Evolutionary conservation across 805 yeast species (phyloP).

Genomic region (Metschnikowia orientalis): DNA sequence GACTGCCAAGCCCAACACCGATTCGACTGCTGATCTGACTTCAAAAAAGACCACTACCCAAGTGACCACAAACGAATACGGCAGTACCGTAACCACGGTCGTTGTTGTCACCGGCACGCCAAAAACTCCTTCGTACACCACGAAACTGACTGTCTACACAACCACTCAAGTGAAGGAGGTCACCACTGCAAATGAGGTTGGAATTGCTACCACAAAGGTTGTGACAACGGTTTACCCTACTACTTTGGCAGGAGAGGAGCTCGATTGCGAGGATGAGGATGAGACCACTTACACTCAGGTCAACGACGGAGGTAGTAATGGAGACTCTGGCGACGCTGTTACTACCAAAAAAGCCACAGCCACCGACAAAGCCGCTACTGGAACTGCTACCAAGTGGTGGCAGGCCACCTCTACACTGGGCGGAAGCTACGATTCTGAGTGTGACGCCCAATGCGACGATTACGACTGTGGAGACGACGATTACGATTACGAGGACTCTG

Average conservation of each 20-base stretch:
- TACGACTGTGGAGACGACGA: constrained; percentile 18
- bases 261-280: constrained; percentile 15
- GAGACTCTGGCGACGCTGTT: neutral
- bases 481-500: constrained; percentile 17
- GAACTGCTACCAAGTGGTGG: constrained; percentile 15
- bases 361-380: constrained; percentile 4
- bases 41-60: constrained; percentile 1
- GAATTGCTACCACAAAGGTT: constrained; percentile 11
- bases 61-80: constrained; percentile 3
- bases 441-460: constrained; percentile 16
- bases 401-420: constrained; percentile 7
- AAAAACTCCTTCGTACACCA: constrained; percentile 4
- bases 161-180: constrained; percentile 8
- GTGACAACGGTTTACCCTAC: constrained; percentile 12
- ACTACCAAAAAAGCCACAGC: constrained; percentile 2
- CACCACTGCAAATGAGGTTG: constrained; percentile 12
- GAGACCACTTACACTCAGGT: constrained; percentile 7
- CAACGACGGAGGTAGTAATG: constrained; percentile 5
- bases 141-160: constrained; percentile 5
- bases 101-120: constrained; percentile 5
- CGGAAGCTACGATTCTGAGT: constrained; percentile 13
- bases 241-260: constrained; percentile 10
- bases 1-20: constrained; percentile 2
- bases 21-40: constrained; percentile 1
- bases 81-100: constrained; percentile 5